phyloP scores from a whole-genome alignment of 176 grass and related monocot species.

The Pontederia paniculata region DNA sequence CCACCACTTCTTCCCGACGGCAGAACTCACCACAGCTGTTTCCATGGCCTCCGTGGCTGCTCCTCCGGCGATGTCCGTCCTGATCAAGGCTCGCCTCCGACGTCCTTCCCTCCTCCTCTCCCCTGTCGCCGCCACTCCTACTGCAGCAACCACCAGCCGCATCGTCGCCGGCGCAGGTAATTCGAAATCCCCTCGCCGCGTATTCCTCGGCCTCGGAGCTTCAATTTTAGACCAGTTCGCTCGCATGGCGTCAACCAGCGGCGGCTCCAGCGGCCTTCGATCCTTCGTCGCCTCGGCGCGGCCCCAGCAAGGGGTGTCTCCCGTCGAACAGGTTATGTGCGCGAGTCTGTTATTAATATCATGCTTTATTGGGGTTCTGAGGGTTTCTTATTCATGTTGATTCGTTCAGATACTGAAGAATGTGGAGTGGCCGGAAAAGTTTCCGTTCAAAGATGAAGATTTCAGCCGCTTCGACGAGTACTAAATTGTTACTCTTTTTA shows the following conservation, averaged over 20 bases:
- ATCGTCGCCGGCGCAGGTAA: constrained; percentile 5
- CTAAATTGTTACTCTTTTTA: too few relatives aligned
- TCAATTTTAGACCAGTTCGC: constrained; percentile 42
- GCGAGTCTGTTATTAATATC: neutral
- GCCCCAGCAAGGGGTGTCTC: constrained; percentile 52
- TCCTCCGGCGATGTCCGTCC: constrained; percentile 22
- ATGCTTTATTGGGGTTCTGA: neutral
- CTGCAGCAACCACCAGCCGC: neutral
- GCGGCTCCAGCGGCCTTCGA: constrained; percentile 9
- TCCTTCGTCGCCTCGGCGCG: constrained; percentile 63
- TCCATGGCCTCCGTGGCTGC: constrained; percentile 42
- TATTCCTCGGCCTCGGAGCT: constrained; percentile 57
- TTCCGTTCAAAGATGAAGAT: constrained; percentile 92
- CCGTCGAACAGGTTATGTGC: constrained; percentile 60
- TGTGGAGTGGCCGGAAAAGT: constrained; percentile 80
- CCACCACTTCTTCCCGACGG: neutral
- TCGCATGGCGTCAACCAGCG: constrained; percentile 47
- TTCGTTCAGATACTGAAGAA: constrained; percentile 64
- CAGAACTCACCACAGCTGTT: too few relatives aligned
- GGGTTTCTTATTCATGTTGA: neutral
- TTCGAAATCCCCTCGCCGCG: constrained; percentile 30
- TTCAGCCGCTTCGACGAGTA: constrained; percentile 85
- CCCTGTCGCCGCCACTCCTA: constrained; percentile 9
- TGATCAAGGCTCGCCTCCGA: constrained; percentile 22
- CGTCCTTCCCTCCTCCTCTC: constrained; percentile 7